Percentiles rank a stretch among this genome's conserved stretches.
Conservation (phyloP, 2,329 filamentous ascomycete species). For the Pseudocercospora musae region DNA sequence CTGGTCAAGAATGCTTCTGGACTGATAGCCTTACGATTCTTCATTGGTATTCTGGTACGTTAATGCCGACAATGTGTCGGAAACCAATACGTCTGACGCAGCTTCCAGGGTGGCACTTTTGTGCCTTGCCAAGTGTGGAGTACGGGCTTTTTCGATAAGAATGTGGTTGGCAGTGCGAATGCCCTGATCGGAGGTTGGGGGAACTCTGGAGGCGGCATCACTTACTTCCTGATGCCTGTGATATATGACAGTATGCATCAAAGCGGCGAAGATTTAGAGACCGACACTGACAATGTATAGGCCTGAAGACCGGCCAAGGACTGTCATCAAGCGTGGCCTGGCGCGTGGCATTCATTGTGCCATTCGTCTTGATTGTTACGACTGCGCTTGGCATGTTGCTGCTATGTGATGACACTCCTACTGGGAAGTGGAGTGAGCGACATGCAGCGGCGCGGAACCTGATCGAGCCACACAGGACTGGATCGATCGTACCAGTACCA, state of each 20-base stretch:
- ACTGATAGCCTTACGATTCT: conserved; percentile 69
- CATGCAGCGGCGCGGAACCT: conserved; percentile 55
- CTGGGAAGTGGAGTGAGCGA: conserved; percentile 73
- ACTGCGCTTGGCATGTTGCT: conserved; percentile 68
- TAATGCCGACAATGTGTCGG: too few relatives aligned
- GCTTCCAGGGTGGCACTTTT: conserved; percentile 60
- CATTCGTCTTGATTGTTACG: conserved; percentile 68
- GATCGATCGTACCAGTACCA: conserved; percentile 35
- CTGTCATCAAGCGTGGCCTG: conserved; percentile 68
- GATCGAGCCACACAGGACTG: conserved; percentile 29
- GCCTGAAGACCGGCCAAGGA: conserved; percentile 59
- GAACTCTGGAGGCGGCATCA: conserved; percentile 83
- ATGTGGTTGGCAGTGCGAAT: conserved; percentile 83
- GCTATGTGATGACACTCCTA: conserved; percentile 76
- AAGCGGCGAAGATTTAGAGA: not conserved
- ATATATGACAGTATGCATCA: conserved; percentile 62
- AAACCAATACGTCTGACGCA: too few relatives aligned
- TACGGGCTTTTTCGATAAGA: conserved; percentile 89
- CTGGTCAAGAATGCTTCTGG: conserved; percentile 65
- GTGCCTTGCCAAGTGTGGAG: conserved; percentile 90
- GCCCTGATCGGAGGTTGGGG: conserved; percentile 79
- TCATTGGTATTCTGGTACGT: conserved; percentile 64
- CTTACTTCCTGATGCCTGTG: conserved; percentile 90
- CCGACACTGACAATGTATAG: not conserved
- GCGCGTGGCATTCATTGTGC: conserved; percentile 80